These are phyloP conservation scores for Thuidium tamariscinum DNA, from an alignment of 225 moss, liverwort and hornwort genomes.

Conservation along the genomic window DNA sequence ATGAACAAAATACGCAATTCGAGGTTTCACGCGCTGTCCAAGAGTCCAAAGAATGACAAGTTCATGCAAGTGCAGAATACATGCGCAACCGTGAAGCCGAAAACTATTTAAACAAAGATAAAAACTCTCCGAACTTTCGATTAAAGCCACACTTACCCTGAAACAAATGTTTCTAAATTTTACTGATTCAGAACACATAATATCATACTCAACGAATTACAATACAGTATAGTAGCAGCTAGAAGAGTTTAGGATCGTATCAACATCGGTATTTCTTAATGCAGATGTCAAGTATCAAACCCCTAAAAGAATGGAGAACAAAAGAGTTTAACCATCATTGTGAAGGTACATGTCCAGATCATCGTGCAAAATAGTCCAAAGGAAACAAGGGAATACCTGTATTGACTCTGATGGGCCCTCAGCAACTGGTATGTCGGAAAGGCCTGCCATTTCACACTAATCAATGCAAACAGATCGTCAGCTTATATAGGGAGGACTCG, in stretches of 20 bases:
- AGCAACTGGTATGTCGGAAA: slow-evolving; percentile 66
- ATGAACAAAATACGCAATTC: slow-evolving; percentile 76
- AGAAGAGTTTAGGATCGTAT: background rate
- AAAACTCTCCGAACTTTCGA: background rate
- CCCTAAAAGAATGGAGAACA: background rate
- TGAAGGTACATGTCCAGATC: background rate
- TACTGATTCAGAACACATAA: background rate
- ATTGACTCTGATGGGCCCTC: slow-evolving; percentile 51
- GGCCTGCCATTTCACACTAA: slow-evolving; percentile 75
- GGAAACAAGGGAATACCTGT: slow-evolving; percentile 32
- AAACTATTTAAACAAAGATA: background rate
- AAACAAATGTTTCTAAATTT: background rate
- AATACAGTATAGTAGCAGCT: background rate
- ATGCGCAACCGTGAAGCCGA: background rate
- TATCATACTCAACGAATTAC: background rate
- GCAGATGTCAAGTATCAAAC: background rate
- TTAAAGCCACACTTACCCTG: background rate
- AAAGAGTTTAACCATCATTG: background rate
- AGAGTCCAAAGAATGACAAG: background rate
- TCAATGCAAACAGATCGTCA: slow-evolving; percentile 4
- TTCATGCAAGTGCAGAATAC: background rate
- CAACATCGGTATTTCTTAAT: background rate
- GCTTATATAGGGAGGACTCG: background rate
- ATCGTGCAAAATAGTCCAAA: background rate
- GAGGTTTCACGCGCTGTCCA: slow-evolving; percentile 49